Evolutionary conservation across 257 asterid species (phyloP).

Genomic region (Gentiana dahurica): DNA sequence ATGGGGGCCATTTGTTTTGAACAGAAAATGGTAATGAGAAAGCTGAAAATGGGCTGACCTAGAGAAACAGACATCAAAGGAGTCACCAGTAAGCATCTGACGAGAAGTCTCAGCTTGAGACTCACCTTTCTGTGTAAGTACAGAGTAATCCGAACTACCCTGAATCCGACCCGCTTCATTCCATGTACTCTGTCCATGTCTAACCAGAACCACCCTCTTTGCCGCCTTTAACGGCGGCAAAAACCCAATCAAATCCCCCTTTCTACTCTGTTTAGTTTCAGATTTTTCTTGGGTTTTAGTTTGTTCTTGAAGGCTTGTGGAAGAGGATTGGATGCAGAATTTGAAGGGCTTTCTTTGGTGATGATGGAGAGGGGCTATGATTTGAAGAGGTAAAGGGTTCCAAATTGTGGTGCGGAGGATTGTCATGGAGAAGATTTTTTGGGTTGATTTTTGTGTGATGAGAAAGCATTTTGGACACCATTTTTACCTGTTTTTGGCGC

Average conservation of each 20-base stretch:
- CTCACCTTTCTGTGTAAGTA: conserved; percentile 77
- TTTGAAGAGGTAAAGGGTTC: conserved; percentile 1
- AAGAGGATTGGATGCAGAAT: conserved; percentile 6
- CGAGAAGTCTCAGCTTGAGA: conserved; percentile 90
- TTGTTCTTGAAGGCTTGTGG: conserved; percentile 10
- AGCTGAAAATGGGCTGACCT: conserved; percentile 28
- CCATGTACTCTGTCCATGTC: conserved; percentile 99
- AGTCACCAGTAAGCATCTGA: conserved; percentile 82
- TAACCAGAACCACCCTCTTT: conserved; percentile 79
- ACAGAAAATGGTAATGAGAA: neutral
- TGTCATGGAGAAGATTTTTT: conserved; percentile 9
- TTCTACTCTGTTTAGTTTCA: neutral
- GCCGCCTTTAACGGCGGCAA: conserved; percentile 57
- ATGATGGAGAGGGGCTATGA: neutral
- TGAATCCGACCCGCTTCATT: conserved; percentile 97
- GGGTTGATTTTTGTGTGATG: neutral
- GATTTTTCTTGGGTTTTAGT: conserved; percentile 1
- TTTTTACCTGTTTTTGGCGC: conserved; percentile 17
- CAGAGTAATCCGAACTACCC: conserved; percentile 87
- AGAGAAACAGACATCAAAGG: conserved; percentile 78
- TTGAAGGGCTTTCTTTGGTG: neutral
- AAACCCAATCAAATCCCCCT: conserved; percentile 20
- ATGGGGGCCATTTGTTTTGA: no score
- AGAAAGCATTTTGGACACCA: neutral
- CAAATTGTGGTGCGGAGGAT: conserved; percentile 3